Conservation (phyloP, 805 yeast genomes). For the Lachancea mirantina region DNA sequence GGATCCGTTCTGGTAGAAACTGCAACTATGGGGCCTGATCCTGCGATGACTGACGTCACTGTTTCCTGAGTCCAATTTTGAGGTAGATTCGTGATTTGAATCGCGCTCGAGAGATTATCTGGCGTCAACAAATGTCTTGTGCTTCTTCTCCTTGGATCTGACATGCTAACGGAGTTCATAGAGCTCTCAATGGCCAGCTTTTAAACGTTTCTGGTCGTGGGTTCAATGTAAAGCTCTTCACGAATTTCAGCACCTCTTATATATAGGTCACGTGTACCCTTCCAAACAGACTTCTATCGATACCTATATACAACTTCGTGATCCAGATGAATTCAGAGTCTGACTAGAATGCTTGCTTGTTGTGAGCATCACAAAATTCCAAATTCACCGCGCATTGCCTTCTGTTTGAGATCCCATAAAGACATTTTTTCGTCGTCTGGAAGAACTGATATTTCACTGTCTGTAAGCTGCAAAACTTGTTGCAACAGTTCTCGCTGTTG, state of each 20-base stretch:
- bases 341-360: background rate
- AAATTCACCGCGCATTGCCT: constrained; percentile 31
- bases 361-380: constrained; percentile 13
- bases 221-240: no score
- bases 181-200: background rate
- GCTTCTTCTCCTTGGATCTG: constrained; percentile 31
- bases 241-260: no score
- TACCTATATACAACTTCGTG: background rate
- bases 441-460: constrained; percentile 41
- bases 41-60: constrained; percentile 59
- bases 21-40: constrained; percentile 61
- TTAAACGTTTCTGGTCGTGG: no score
- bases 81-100: constrained; percentile 43
- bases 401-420: constrained; percentile 32
- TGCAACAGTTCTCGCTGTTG: constrained; percentile 41
- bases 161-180: background rate
- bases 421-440: constrained; percentile 45
- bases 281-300: background rate
- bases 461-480: constrained; percentile 47
- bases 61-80: constrained; percentile 63
- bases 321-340: no score
- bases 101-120: constrained; percentile 24
- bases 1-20: constrained; percentile 21
- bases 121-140: constrained; percentile 30
- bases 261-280: background rate